These are phyloP conservation scores for Debaryomyces nepalensis DNA, from an alignment of 1,139 yeast species.

Conservation along the genomic window DNA sequence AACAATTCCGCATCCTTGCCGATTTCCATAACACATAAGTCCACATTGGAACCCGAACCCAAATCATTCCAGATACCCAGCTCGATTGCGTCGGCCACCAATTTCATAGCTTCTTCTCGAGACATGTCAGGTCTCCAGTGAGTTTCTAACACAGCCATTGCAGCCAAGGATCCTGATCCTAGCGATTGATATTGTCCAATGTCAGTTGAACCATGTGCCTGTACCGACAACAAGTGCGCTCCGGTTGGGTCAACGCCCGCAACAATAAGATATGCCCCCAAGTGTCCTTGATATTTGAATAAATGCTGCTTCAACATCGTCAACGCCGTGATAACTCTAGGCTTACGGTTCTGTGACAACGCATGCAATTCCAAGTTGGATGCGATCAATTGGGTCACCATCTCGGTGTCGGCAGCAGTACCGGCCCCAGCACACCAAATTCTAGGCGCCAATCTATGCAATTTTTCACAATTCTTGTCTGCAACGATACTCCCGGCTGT, in stretches of 20 bases:
- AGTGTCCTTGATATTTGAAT: constrained; percentile 94
- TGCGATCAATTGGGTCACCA: constrained; percentile 90
- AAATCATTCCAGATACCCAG: constrained; percentile 99
- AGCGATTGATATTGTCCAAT: constrained; percentile 90
- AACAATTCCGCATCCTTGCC: constrained; percentile 84
- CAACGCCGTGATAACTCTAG: constrained; percentile 91
- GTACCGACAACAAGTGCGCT: constrained; percentile 87
- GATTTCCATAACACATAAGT: constrained; percentile 92
- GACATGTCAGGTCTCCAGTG: constrained; percentile 80
- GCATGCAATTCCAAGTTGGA: constrained; percentile 91
- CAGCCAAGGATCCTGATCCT: constrained; percentile 98
- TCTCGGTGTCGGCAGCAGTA: constrained; percentile 99
- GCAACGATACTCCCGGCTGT: constrained; percentile 96
- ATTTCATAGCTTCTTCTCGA: constrained; percentile 84
- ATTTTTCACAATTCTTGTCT: constrained; percentile 95
- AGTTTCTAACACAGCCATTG: constrained; percentile 95
- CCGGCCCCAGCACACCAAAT: constrained; percentile 99
- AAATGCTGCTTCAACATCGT: constrained; percentile 94
- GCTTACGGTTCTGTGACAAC: constrained; percentile 79
- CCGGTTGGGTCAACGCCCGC: constrained; percentile 98
- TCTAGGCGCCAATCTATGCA: constrained; percentile 87
- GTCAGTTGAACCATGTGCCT: constrained; percentile 98
- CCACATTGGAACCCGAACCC: constrained; percentile 98
- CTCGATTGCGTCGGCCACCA: constrained; percentile 92
- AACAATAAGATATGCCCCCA: constrained; percentile 95